These are phyloP conservation scores for Somion occarium DNA, from an alignment of 1,284 basidiomycete species.

Conservation along the genomic window DNA sequence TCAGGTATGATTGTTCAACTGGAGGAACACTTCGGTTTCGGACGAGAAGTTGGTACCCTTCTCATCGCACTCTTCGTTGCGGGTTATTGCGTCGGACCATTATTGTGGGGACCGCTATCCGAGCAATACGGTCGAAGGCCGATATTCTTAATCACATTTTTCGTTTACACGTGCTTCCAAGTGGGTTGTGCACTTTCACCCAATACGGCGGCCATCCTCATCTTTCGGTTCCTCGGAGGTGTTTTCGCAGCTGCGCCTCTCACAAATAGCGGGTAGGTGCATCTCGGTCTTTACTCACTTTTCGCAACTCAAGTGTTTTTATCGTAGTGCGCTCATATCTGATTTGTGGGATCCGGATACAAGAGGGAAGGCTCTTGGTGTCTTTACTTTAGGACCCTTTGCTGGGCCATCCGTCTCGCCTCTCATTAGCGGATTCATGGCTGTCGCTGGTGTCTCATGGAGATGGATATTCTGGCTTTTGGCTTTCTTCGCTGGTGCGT, in stretches of 20 bases:
- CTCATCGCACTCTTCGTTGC: constrained; percentile 40
- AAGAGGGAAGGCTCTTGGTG: constrained; percentile 30
- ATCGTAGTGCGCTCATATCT: constrained; percentile 27
- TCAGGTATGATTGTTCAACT: constrained; percentile 44
- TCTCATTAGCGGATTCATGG: constrained; percentile 55
- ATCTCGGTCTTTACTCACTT: constrained; percentile 1
- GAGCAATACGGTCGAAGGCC: constrained; percentile 56
- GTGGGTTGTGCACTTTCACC: constrained; percentile 26
- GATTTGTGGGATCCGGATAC: constrained; percentile 33
- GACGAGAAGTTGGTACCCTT: constrained; percentile 40
- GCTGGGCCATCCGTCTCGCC: constrained; percentile 67
- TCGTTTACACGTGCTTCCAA: constrained; percentile 26
- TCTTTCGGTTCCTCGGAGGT: constrained; percentile 29
- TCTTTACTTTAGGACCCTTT: constrained; percentile 58
- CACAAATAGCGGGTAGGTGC: constrained; percentile 26
- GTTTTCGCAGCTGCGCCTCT: constrained; percentile 27
- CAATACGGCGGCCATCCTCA: constrained; percentile 26
- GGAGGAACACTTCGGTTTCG: constrained; percentile 48
- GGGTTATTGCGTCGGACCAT: constrained; percentile 48
- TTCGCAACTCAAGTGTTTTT: no score
- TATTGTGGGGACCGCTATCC: constrained; percentile 59
- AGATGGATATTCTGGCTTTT: constrained; percentile 77
- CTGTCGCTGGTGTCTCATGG: constrained; percentile 49
- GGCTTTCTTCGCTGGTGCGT: constrained; percentile 56
- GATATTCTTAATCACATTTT: constrained; percentile 55